phyloP scores from a whole-genome alignment of 2,329 filamentous ascomycete genomes.

The Calonectria hawksworthii region DNA sequence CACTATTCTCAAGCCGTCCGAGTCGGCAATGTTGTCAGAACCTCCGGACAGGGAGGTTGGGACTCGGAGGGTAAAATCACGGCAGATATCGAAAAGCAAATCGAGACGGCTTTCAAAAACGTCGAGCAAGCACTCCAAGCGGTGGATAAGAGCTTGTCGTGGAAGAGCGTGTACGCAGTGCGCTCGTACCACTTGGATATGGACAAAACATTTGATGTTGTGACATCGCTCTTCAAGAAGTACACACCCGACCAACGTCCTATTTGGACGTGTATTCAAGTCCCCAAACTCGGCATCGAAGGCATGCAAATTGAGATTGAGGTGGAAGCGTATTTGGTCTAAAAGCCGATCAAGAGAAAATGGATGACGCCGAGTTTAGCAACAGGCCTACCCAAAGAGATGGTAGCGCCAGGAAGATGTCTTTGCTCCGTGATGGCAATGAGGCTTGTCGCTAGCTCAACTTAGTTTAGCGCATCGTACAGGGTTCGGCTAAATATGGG shows the following conservation, averaged over 20 bases:
- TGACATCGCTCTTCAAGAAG: not conserved
- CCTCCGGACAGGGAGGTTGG: not conserved
- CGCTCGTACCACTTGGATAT: not conserved
- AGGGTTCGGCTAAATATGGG: too few relatives aligned
- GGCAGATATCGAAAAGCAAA: not conserved
- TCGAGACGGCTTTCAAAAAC: not conserved
- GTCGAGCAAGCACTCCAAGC: not conserved
- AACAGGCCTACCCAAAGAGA: not conserved
- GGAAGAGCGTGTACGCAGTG: not conserved
- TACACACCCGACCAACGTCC: not conserved
- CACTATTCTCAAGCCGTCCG: not conserved
- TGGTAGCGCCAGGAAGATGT: not conserved
- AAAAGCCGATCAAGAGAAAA: not conserved
- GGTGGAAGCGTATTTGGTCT: not conserved
- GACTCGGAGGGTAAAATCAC: not conserved
- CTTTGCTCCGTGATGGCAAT: not conserved
- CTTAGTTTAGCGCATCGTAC: too few relatives aligned
- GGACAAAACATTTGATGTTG: not conserved
- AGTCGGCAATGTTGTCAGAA: not conserved
- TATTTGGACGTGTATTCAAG: not conserved
- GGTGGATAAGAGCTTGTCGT: not conserved
- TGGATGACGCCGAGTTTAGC: not conserved
- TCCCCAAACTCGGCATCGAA: not conserved
- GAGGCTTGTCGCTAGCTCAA: too few relatives aligned
- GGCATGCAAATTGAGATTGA: not conserved